Evolutionary conservation across 371 early-diverging fungal species (phyloP).

Genomic region (Gilbertella persicaria): DNA sequence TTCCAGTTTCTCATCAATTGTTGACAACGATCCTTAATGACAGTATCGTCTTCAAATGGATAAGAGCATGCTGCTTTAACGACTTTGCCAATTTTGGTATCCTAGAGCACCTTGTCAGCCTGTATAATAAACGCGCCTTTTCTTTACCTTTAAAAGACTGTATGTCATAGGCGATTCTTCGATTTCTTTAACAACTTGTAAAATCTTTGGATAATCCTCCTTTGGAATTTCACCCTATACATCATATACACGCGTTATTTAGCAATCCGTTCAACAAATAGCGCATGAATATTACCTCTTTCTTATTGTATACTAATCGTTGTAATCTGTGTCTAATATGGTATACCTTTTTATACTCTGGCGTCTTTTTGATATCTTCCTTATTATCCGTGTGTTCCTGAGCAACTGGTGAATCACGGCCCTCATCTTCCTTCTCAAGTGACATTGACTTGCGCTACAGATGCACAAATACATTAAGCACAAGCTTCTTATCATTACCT

Average conservation of each 20-base stretch:
- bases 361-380: slow-evolving; percentile 21
- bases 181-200: slow-evolving; percentile 39
- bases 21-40: slow-evolving; percentile 41
- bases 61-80: slow-evolving; percentile 46
- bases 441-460: slow-evolving; percentile 41
- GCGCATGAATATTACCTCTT: slow-evolving; percentile 36
- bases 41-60: slow-evolving; percentile 36
- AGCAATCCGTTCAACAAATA: background rate
- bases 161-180: slow-evolving; percentile 50
- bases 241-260: background rate
- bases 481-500: slow-evolving; percentile 1
- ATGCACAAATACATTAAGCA: background rate
- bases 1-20: slow-evolving; percentile 47
- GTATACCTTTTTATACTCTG: slow-evolving; percentile 32
- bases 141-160: slow-evolving; percentile 42
- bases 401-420: slow-evolving; percentile 5
- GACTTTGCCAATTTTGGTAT: slow-evolving; percentile 56
- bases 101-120: slow-evolving; percentile 18
- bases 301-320: slow-evolving; percentile 50
- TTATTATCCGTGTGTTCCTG: slow-evolving; percentile 4
- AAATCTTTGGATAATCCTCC: slow-evolving; percentile 48
- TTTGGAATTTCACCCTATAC: slow-evolving; percentile 47
- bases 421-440: slow-evolving; percentile 25
- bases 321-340: slow-evolving; percentile 42
- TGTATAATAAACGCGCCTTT: background rate